Evolutionary conservation across 345 rosid genomes (phyloP).

Genomic region (Raphanus sativus): DNA sequence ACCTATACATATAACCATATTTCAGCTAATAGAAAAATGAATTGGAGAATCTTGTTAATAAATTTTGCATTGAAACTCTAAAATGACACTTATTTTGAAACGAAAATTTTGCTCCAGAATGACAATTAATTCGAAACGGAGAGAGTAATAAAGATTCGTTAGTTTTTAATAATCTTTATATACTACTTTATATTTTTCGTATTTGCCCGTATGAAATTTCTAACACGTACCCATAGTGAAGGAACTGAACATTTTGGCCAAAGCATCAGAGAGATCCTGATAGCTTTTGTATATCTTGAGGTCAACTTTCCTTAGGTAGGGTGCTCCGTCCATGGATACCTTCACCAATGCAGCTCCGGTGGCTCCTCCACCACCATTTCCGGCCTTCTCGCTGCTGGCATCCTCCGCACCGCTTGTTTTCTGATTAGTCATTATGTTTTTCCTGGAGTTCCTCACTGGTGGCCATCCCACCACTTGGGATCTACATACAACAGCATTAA

Average conservation of each 20-base stretch:
- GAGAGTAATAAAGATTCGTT: background rate
- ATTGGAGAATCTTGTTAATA: too few relatives aligned
- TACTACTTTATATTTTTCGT: background rate
- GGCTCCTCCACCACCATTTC: conserved; percentile 24
- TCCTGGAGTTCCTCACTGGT: conserved; percentile 85
- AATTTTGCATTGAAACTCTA: too few relatives aligned
- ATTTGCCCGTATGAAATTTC: background rate
- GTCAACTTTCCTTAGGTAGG: conserved; percentile 92
- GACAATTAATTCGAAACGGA: too few relatives aligned
- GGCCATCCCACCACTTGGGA: conserved; percentile 50
- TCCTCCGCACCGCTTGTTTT: conserved; percentile 47
- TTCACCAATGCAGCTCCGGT: conserved; percentile 67
- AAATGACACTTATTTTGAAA: too few relatives aligned
- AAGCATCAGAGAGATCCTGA: conserved; percentile 79
- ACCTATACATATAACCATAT: too few relatives aligned
- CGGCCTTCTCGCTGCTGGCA: conserved; percentile 41
- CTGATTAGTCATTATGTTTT: conserved; percentile 75
- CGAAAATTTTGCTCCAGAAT: too few relatives aligned
- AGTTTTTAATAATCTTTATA: background rate
- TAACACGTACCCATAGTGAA: conserved; percentile 77
- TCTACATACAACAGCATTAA: conserved; percentile 41
- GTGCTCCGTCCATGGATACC: conserved; percentile 98
- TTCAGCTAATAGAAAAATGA: too few relatives aligned
- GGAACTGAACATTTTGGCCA: conserved; percentile 93
- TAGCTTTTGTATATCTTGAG: conserved; percentile 88